Evolutionary conservation across 805 yeast genomes (phyloP), one percentile per base, ranked within the genome.

Genomic region (Starmerella stellata): DNA sequence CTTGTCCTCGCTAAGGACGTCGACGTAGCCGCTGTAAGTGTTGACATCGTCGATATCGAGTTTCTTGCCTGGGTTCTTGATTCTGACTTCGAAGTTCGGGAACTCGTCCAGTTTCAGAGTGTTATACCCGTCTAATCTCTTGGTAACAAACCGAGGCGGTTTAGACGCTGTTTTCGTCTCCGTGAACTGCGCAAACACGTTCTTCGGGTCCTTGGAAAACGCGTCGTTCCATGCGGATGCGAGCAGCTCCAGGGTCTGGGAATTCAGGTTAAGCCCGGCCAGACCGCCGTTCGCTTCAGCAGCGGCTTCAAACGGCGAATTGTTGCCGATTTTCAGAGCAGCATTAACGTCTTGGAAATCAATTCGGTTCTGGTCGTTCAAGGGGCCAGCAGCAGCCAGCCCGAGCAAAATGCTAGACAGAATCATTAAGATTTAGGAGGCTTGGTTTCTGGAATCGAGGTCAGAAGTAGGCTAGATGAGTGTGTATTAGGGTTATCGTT

Each of bases 31-130:
- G 24, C 79, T 66, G 53, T 74, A 76, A 60, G 78, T 87, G 58
- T 72, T 73, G 34, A 82, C 95, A 4, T 63, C 57, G 61, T 87
- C 96, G 40, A 85, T 64, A 17, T 90, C 92, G 46, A 87, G 68
- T 29, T 62, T 62, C 44, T 65, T 63, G 9, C 41, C 39, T 7
- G 94, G 93, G 23, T 47, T 44, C 59, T 70, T 72, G 48, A 74
- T 71, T 55, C 85, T 70, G 55, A 78, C 64, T 42, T 68, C 63
- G 58, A 76, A 66, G 54, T 50, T 40, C 28, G 60, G 60, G 48
- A 53, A 44, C 19, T 36, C 29, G n/a, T 28, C 20, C 38, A 39
- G 46, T 21, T 21, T 34, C 37, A 37, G 38, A 13, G 38, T 43
- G 19, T 30, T 34, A 34, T 35, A 39, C 16, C 45, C 47, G 21